Evolutionary conservation across 2,329 filamentous ascomycete species (phyloP).

Genomic region (Pseudohalonectria lignicola): DNA sequence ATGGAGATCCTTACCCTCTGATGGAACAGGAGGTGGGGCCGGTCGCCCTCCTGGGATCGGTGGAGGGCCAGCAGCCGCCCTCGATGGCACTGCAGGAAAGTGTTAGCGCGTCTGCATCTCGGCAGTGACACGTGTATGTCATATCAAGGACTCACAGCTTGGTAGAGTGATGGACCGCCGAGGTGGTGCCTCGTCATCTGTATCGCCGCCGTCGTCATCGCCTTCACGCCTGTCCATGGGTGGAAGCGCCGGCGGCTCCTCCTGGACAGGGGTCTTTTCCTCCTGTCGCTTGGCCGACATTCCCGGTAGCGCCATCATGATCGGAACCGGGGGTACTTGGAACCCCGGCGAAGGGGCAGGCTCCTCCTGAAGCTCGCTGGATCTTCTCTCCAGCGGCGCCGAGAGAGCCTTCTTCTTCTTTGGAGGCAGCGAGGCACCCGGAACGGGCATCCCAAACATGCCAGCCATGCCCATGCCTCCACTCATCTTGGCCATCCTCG

Average conservation of each 20-base stretch:
- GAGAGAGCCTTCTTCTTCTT: slow-evolving; percentile 43
- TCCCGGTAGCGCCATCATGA: slow-evolving; percentile 59
- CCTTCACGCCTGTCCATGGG: slow-evolving; percentile 13
- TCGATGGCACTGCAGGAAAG: slow-evolving; percentile 20
- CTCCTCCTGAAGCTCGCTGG: slow-evolving; percentile 33
- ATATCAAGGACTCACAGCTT: slow-evolving; percentile 3
- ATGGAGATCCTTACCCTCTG: slow-evolving; percentile 56
- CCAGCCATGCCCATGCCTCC: slow-evolving; percentile 95
- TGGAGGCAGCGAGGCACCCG: slow-evolving; percentile 30
- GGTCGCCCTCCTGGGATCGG: slow-evolving; percentile 40
- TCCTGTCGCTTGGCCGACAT: slow-evolving; percentile 48
- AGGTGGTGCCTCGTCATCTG: slow-evolving; percentile 18
- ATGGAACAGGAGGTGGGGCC: slow-evolving; percentile 44
- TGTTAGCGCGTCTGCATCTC: too few species aligned
- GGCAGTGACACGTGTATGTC: slow-evolving; percentile 11
- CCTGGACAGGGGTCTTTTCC: slow-evolving; percentile 30
- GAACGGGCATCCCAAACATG: slow-evolving; percentile 73
- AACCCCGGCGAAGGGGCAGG: slow-evolving; percentile 28
- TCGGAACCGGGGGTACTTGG: slow-evolving; percentile 42
- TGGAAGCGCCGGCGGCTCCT: slow-evolving; percentile 23
- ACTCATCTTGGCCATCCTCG: slow-evolving; percentile 97
- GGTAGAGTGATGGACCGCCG: slow-evolving; percentile 14
- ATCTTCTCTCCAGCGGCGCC: slow-evolving; percentile 23
- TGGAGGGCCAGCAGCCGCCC: slow-evolving; percentile 21
- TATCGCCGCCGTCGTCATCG: slow-evolving; percentile 22